Conservation (phyloP, 305 asterid genomes). For the Fraxinus platypoda region DNA sequence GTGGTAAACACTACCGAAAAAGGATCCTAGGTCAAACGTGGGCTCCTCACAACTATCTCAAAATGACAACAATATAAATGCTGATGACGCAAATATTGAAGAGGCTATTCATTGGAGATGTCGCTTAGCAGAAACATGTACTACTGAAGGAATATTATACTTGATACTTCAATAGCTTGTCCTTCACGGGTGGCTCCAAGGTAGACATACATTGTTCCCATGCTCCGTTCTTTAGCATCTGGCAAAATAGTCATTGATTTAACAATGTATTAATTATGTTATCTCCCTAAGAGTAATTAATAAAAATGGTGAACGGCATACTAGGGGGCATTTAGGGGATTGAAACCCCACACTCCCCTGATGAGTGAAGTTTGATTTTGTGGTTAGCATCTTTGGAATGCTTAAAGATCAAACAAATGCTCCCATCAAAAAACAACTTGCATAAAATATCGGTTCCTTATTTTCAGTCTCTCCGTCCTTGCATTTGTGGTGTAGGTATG, state of each 20-base stretch:
- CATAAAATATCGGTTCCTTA: neutral
- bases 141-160: constrained; percentile 29
- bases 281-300: neutral
- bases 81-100: constrained; percentile 31
- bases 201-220: constrained; percentile 89
- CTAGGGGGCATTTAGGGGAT: neutral
- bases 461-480: neutral
- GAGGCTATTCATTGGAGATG: constrained; percentile 26
- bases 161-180: constrained; percentile 54
- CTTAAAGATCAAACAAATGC: neutral
- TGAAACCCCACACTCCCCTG: neutral
- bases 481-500: neutral
- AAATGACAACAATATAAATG: constrained; percentile 22
- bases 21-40: constrained; percentile 8
- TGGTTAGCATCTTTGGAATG: neutral
- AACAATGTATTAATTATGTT: neutral
- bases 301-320: neutral
- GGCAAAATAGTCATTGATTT: constrained; percentile 25
- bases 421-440: neutral
- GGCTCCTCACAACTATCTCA: constrained; percentile 30
- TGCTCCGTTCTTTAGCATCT: constrained; percentile 78
- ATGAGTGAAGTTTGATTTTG: neutral
- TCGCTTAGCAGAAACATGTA: constrained; percentile 27
- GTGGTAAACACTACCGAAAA: constrained; percentile 14
- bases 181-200: constrained; percentile 74